These are phyloP conservation scores for Penicillium sp. DNA, from an alignment of 2,329 filamentous ascomycete species.

Conservation along the genomic window DNA sequence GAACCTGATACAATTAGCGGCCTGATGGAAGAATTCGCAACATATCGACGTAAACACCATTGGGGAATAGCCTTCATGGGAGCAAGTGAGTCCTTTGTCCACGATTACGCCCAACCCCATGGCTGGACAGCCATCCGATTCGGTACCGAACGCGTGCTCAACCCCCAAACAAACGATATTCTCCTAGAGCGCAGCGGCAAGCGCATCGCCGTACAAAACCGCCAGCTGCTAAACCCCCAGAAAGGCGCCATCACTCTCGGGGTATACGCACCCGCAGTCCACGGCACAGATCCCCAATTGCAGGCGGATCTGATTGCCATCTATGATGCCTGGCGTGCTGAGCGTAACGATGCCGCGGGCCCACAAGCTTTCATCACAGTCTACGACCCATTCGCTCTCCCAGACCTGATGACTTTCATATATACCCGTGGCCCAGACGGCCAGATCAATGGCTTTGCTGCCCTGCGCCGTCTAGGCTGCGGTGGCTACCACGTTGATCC, in stretches of 20 bases:
- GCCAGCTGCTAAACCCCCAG: constrained; percentile 34
- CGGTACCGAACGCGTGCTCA: constrained; percentile 40
- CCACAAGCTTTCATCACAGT: constrained; percentile 43
- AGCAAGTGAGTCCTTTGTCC: constrained; percentile 33
- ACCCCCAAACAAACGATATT: constrained; percentile 41
- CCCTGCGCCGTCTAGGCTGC: constrained; percentile 37
- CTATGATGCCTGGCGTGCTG: constrained; percentile 40
- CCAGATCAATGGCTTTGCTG: constrained; percentile 38
- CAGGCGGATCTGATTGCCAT: constrained; percentile 34
- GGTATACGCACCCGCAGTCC: constrained; percentile 34
- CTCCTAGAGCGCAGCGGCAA: constrained; percentile 37
- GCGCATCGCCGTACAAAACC: constrained; percentile 37
- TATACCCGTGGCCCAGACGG: constrained; percentile 35
- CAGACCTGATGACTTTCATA: constrained; percentile 42
- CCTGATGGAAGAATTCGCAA: constrained; percentile 37
- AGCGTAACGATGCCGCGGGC: constrained; percentile 30
- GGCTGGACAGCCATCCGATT: constrained; percentile 40
- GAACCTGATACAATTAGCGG: constrained; percentile 19
- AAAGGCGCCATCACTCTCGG: constrained; percentile 37
- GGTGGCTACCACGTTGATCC: constrained; percentile 46
- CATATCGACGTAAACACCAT: constrained; percentile 29
- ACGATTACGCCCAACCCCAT: constrained; percentile 25
- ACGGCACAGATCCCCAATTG: constrained; percentile 29
- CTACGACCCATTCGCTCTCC: constrained; percentile 41
- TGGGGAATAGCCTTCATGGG: constrained; percentile 40